Evolutionary conservation across 768 basidiomycete species (phyloP).

Genomic region (Tricholoma matsutake): DNA sequence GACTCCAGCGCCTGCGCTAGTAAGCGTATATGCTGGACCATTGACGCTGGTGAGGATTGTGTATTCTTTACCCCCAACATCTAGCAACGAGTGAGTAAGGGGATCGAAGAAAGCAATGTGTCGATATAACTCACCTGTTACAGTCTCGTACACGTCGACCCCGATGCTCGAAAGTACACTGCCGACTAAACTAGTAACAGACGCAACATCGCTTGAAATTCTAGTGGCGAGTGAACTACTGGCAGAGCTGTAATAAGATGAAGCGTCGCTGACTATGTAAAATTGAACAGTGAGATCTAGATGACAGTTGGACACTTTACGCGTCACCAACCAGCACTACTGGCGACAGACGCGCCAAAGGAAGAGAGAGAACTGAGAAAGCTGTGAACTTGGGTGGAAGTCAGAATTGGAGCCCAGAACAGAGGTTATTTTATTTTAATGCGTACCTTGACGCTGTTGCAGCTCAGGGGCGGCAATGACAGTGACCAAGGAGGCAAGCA

Average conservation of each 20-base stretch:
- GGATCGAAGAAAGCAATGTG: slow-evolving; percentile 11
- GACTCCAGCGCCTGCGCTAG: slow-evolving; percentile 36
- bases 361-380: slow-evolving; percentile 38
- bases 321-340: slow-evolving; percentile 23
- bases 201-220: slow-evolving; percentile 30
- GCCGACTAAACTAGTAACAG: slow-evolving; percentile 23
- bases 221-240: slow-evolving; percentile 39
- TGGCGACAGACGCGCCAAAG: slow-evolving; percentile 26
- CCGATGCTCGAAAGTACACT: slow-evolving; percentile 29
- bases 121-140: slow-evolving; percentile 37
- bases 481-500: slow-evolving; percentile 33
- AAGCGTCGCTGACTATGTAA: slow-evolving; percentile 4
- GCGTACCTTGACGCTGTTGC: slow-evolving; percentile 44
- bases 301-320: slow-evolving; percentile 4
- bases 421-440: not conserved
- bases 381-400: slow-evolving; percentile 29
- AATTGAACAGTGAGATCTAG: not conserved
- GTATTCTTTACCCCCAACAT: slow-evolving; percentile 46
- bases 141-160: slow-evolving; percentile 31
- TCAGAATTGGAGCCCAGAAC: slow-evolving; percentile 7
- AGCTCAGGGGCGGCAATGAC: slow-evolving; percentile 35
- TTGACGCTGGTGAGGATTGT: slow-evolving; percentile 59
- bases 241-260: too few relatives aligned
- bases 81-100: slow-evolving; percentile 32
- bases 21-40: slow-evolving; percentile 59